Evolutionary conservation across 192 early-diverging fungal genomes (phyloP).

Genomic region (Backusella tuberculispora): DNA sequence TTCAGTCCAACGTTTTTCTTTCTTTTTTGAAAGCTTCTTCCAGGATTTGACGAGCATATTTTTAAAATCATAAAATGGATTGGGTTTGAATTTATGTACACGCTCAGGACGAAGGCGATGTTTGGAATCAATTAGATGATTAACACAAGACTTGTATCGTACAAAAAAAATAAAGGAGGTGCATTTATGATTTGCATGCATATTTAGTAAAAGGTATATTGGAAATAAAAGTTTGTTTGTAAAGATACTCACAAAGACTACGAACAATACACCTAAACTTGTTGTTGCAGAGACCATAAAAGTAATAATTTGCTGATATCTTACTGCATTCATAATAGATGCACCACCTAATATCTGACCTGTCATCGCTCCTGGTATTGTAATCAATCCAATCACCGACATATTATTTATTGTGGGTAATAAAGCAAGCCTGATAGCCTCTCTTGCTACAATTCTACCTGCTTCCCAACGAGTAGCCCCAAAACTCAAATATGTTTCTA

Average conservation of each 20-base stretch:
- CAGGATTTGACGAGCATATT: neutral
- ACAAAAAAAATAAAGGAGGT: neutral
- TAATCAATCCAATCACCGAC: slow-evolving; percentile 81
- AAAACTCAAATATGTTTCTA: slow-evolving; percentile 59
- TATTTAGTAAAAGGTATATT: neutral
- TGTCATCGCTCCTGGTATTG: slow-evolving; percentile 59
- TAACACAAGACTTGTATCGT: slow-evolving; percentile 16
- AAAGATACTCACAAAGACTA: slow-evolving; percentile 46
- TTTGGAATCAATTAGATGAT: slow-evolving; percentile 26
- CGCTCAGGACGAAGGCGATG: slow-evolving; percentile 30
- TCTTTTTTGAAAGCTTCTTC: neutral
- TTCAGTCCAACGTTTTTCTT: neutral
- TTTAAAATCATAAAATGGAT: slow-evolving; percentile 24
- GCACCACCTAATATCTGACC: slow-evolving; percentile 87
- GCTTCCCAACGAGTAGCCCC: slow-evolving; percentile 87
- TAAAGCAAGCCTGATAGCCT: slow-evolving; percentile 73
- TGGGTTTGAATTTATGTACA: slow-evolving; percentile 23
- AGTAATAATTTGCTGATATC: slow-evolving; percentile 85
- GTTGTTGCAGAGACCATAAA: slow-evolving; percentile 82
- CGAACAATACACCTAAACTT: slow-evolving; percentile 59
- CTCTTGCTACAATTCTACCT: slow-evolving; percentile 66
- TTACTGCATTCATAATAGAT: slow-evolving; percentile 72
- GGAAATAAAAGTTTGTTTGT: neutral
- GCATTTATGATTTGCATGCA: neutral
- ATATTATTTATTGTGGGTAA: slow-evolving; percentile 83